Evolutionary conservation across 345 rosid genomes (phyloP).

Genomic region (Punica granatum): DNA sequence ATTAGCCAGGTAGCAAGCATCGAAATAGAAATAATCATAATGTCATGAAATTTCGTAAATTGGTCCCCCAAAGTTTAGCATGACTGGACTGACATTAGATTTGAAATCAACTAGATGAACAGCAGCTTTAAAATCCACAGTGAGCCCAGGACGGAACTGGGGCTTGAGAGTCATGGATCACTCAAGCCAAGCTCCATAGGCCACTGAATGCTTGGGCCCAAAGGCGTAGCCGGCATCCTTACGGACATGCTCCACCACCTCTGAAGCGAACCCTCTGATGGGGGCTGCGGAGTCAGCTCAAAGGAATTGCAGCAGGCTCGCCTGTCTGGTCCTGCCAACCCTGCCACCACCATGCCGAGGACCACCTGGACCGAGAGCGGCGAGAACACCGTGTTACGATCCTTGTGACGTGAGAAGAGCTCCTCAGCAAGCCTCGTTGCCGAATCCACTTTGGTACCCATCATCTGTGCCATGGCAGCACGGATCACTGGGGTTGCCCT

Average conservation of each 20-base stretch:
- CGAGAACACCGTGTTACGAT: background rate
- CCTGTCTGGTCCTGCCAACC: background rate
- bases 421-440: too few relatives aligned
- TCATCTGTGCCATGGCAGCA: too few relatives aligned
- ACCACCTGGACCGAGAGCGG: background rate
- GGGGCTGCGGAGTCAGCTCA: background rate
- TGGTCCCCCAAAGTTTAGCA: background rate
- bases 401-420: background rate
- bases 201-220: background rate
- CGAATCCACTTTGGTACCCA: too few relatives aligned
- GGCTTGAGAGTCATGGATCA: slow-evolving; percentile 3
- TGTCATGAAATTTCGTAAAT: background rate
- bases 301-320: background rate
- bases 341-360: background rate
- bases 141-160: slow-evolving; percentile 1
- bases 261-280: background rate
- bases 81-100: background rate
- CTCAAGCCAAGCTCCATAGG: slow-evolving; percentile 6
- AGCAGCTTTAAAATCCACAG: slow-evolving; percentile 4
- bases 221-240: background rate
- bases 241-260: background rate
- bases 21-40: background rate
- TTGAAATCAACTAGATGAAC: background rate
- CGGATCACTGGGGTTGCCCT: too few relatives aligned
- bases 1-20: too few relatives aligned